A percentile compares a stretch with the other conserved stretches of the same genome.
These are phyloP conservation scores for Acrocalymma vagum DNA, from an alignment of 2,329 filamentous ascomycete genomes.

Conservation along the genomic window DNA sequence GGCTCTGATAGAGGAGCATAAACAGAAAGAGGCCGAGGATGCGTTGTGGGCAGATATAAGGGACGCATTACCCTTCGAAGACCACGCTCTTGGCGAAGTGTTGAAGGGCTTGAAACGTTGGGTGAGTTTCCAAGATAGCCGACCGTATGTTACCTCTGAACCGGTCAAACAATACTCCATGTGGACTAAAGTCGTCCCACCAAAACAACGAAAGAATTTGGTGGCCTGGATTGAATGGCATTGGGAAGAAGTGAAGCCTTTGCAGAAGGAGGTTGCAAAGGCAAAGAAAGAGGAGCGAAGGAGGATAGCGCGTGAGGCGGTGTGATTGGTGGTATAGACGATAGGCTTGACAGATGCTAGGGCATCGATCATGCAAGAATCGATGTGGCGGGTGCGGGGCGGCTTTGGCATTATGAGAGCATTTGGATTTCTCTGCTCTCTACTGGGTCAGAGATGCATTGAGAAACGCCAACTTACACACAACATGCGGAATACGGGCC, in stretches of 20 bases:
- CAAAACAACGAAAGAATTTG: conserved; percentile 16
- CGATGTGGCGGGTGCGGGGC: too few relatives aligned
- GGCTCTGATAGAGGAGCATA: conserved; percentile 45
- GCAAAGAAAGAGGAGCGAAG: conserved; percentile 16
- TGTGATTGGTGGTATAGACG: not conserved
- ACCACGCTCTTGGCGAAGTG: conserved; percentile 28
- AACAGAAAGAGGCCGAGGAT: conserved; percentile 48
- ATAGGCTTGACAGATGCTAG: not conserved
- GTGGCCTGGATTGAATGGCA: conserved; percentile 41
- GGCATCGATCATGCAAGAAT: too few relatives aligned
- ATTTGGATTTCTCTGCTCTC: too few relatives aligned
- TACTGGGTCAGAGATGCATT: too few relatives aligned
- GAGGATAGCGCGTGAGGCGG: conserved; percentile 10
- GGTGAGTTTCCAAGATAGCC: conserved; percentile 37
- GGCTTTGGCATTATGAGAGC: too few relatives aligned
- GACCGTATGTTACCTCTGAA: conserved; percentile 23
- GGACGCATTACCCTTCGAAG: conserved; percentile 37
- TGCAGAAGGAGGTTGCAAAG: conserved; percentile 36
- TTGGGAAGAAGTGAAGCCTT: conserved; percentile 36
- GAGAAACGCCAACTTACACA: too few relatives aligned
- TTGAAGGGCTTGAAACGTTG: conserved; percentile 44
- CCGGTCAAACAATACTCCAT: conserved; percentile 22
- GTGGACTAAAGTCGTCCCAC: conserved; percentile 30
- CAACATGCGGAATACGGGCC: not conserved
- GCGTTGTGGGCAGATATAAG: conserved; percentile 57